These are phyloP conservation scores for Casuarina glauca DNA, from an alignment of 306 rosid species.

Conservation along the genomic window DNA sequence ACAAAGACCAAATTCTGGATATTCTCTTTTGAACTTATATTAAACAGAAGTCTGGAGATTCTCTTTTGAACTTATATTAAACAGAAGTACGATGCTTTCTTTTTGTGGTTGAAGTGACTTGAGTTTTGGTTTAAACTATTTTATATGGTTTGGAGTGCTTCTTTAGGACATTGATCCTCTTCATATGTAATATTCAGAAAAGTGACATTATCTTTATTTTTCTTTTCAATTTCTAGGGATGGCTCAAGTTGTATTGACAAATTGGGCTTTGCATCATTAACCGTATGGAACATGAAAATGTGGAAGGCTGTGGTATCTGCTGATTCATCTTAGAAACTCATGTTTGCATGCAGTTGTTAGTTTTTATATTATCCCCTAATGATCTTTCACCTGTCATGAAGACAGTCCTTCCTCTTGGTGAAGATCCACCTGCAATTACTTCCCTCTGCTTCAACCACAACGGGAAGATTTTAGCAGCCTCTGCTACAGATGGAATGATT, in stretches of 20 bases:
- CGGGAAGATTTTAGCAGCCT: slow-evolving; percentile 92
- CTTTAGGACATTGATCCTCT: background rate
- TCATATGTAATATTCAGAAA: background rate
- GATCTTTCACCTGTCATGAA: slow-evolving; percentile 61
- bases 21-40: slow-evolving; percentile 9
- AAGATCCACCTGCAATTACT: slow-evolving; percentile 96
- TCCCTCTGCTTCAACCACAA: slow-evolving; percentile 96
- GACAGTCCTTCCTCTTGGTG: slow-evolving; percentile 99
- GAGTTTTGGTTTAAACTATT: background rate
- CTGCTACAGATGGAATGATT: slow-evolving; percentile 97
- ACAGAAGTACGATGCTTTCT: slow-evolving; percentile 10
- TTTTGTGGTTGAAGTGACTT: slow-evolving; percentile 10
- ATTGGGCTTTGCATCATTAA: slow-evolving; percentile 79
- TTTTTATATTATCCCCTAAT: slow-evolving; percentile 37
- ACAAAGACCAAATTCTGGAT: slow-evolving; percentile 14
- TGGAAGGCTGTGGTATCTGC: slow-evolving; percentile 92
- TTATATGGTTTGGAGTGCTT: background rate
- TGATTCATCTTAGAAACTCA: slow-evolving; percentile 29
- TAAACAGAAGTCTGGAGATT: background rate
- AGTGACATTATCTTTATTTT: slow-evolving; percentile 6
- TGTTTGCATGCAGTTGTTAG: slow-evolving; percentile 7
- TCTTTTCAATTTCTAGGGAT: slow-evolving; percentile 43
- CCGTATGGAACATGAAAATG: slow-evolving; percentile 97
- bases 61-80: slow-evolving; percentile 10
- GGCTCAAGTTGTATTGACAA: slow-evolving; percentile 55